Evolutionary conservation across 2,329 filamentous ascomycete genomes (phyloP).

Genomic region (Camillea tinctor): DNA sequence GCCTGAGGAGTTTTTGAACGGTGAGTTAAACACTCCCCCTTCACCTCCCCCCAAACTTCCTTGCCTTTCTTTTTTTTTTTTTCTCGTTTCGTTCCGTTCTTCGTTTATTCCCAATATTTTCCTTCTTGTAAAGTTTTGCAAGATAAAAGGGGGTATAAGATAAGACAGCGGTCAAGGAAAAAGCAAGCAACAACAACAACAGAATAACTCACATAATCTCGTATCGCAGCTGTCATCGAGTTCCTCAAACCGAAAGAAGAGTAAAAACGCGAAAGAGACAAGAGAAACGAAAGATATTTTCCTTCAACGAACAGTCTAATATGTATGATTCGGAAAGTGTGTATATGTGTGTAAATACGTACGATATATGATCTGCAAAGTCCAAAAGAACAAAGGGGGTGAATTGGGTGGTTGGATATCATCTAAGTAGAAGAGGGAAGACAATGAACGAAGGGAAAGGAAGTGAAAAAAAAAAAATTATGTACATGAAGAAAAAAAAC

Average conservation of each 20-base stretch:
- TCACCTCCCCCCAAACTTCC: no score
- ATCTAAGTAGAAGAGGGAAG: conserved; percentile 15
- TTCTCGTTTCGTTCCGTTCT: not conserved
- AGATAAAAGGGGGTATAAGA: no score
- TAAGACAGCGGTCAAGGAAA: no score
- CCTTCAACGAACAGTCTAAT: not conserved
- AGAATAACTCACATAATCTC: conserved; percentile 6
- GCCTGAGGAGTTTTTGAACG: conserved; percentile 72
- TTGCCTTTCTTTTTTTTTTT: no score
- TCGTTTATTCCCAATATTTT: not conserved
- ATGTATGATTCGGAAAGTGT: conserved; percentile 21
- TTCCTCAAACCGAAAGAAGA: conserved; percentile 55
- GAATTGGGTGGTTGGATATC: conserved; percentile 21
- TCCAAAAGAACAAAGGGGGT: not conserved
- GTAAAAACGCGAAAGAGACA: conserved; percentile 13
- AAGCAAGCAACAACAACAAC: not conserved
- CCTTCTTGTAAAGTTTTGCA: not conserved
- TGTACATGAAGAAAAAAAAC: conserved; percentile 22
- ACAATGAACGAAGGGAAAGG: conserved; percentile 10
- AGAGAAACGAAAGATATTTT: not conserved
- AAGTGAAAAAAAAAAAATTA: conserved; percentile 1
- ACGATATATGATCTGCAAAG: conserved; percentile 22
- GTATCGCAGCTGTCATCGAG: conserved; percentile 59
- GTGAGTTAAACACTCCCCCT: conserved; percentile 53
- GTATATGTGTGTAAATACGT: conserved; percentile 1